A percentile compares a stretch with the other conserved stretches of the same genome.
Evolutionary conservation across 108 stramenopile genomes (phyloP).

Genomic region (Fistulifera solaris): DNA sequence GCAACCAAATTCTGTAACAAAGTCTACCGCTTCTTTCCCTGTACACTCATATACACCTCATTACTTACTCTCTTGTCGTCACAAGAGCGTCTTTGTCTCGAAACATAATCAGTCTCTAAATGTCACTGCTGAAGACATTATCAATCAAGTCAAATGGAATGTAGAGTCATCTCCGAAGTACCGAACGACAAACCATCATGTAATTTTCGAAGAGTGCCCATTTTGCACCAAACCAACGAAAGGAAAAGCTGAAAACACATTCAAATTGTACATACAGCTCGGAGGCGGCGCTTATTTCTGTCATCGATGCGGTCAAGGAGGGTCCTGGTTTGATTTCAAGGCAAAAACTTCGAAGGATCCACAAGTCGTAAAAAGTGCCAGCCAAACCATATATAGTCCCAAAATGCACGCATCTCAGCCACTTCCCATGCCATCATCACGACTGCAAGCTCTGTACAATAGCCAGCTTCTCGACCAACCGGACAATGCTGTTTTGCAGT

Average conservation of each 20-base stretch:
- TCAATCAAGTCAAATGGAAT: slow-evolving; percentile 9
- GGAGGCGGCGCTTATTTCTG: slow-evolving; percentile 86
- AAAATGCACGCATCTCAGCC: slow-evolving; percentile 5
- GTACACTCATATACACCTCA: too few species aligned
- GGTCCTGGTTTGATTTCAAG: slow-evolving; percentile 91
- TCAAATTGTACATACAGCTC: slow-evolving; percentile 60
- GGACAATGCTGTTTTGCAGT: slow-evolving; percentile 29
- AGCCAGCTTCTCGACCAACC: slow-evolving; percentile 34
- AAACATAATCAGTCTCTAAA: slow-evolving; percentile 56
- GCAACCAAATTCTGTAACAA: too few species aligned
- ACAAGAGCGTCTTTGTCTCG: slow-evolving; percentile 49
- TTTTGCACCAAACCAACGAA: slow-evolving; percentile 75
- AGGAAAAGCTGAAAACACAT: slow-evolving; percentile 44
- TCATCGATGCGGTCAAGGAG: slow-evolving; percentile 84
- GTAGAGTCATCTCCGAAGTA: slow-evolving; percentile 5
- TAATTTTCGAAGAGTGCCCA: slow-evolving; percentile 63
- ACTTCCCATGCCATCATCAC: slow-evolving; percentile 54
- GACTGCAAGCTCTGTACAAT: slow-evolving; percentile 39
- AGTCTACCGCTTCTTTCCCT: too few species aligned
- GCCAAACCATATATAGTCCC: background rate
- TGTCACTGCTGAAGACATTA: slow-evolving; percentile 36
- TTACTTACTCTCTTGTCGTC: too few species aligned
- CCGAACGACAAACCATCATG: slow-evolving; percentile 50
- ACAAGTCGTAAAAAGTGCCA: too few species aligned
- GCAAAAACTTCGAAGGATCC: slow-evolving; percentile 6